Percentiles rank a stretch among this genome's conserved stretches.
phyloP scores from a whole-genome alignment of 768 basidiomycete species.

The Chalciporus chontae region DNA sequence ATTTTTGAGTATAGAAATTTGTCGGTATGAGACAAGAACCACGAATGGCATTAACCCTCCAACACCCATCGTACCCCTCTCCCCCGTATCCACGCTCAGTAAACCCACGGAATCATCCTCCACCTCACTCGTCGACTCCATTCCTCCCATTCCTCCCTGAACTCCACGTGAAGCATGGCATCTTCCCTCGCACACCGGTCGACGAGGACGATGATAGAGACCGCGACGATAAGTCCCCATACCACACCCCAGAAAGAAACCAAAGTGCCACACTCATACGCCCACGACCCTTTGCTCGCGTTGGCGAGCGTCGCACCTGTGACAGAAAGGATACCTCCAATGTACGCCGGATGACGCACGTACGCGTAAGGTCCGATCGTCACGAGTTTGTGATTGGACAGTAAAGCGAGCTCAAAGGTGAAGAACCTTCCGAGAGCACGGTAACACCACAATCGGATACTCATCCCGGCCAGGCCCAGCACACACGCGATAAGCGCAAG shows the following conservation, averaged over 20 bases:
- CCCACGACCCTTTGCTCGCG: conserved; percentile 13
- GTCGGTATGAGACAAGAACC: too few relatives aligned
- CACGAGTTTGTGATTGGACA: conserved; percentile 7
- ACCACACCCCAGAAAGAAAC: conserved; percentile 8
- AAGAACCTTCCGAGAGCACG: conserved; percentile 35
- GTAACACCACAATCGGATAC: conserved; percentile 35
- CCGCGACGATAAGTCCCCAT: not conserved
- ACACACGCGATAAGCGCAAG: conserved; percentile 3
- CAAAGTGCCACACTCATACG: conserved; percentile 4
- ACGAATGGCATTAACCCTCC: not conserved
- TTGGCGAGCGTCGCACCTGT: conserved; percentile 8
- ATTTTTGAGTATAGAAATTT: too few relatives aligned
- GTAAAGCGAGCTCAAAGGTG: conserved; percentile 37
- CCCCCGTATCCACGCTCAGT: not conserved
- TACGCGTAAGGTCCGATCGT: conserved; percentile 13
- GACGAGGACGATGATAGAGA: not conserved
- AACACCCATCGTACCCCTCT: too few relatives aligned
- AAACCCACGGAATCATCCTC: conserved; percentile 12
- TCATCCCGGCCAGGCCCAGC: conserved; percentile 22
- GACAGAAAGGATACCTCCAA: conserved; percentile 4
- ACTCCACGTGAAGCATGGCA: not conserved
- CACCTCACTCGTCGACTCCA: conserved; percentile 11
- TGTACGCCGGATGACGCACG: conserved; percentile 14
- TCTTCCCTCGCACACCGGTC: conserved; percentile 11
- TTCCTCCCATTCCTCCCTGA: conserved; percentile 12